A percentile compares a stretch with the other conserved stretches of the same genome.
phyloP scores from a whole-genome alignment of 352 stramenopile species.

The Phytophthora fragariae region DNA sequence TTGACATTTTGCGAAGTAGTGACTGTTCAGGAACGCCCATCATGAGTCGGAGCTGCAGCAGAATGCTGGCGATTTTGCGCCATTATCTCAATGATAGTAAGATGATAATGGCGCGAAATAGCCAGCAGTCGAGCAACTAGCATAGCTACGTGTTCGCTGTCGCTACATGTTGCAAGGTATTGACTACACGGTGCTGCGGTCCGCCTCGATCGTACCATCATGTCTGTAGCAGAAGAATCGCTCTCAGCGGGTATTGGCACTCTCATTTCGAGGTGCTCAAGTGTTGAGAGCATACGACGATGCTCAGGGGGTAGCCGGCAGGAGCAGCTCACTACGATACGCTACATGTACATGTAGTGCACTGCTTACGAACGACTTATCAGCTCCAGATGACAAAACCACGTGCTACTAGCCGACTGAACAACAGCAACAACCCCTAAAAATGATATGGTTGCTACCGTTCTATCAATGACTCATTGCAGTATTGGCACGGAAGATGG shows the following conservation, averaged over 20 bases:
- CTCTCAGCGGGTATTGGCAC: no score
- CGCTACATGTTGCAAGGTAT: background rate
- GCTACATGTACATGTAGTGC: no score
- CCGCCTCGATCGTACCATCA: background rate
- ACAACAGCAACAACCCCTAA: background rate
- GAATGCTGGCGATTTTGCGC: background rate
- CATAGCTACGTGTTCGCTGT: background rate
- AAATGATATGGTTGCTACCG: background rate
- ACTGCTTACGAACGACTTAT: no score
- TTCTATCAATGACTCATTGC: background rate
- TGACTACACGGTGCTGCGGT: background rate
- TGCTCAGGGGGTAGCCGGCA: no score
- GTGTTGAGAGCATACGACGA: no score
- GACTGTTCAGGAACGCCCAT: background rate
- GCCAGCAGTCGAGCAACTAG: background rate
- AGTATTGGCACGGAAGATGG: background rate
- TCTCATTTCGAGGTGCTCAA: no score
- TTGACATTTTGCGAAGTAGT: background rate
- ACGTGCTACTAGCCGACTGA: background rate
- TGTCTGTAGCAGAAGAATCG: background rate
- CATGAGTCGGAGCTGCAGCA: background rate
- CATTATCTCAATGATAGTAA: background rate
- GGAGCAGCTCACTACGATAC: no score
- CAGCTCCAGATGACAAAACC: no score
- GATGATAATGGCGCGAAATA: constrained; percentile 1